A percentile compares a stretch with the other conserved stretches of the same genome.
These are phyloP conservation scores for Celoporthe dispersa DNA, from an alignment of 2,329 filamentous ascomycete species.

Conservation along the genomic window DNA sequence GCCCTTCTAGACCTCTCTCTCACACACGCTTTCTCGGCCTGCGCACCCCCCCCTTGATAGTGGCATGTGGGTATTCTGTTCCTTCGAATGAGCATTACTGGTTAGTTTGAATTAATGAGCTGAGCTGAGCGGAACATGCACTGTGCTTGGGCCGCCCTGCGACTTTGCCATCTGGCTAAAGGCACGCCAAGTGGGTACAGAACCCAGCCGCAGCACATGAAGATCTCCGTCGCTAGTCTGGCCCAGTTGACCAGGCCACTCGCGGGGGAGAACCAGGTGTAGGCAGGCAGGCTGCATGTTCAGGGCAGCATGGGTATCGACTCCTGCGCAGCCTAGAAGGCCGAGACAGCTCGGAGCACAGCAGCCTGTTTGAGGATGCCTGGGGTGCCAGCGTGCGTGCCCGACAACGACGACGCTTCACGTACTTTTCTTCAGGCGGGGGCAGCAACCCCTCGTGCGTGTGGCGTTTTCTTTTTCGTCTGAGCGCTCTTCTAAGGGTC, in stretches of 20 bases:
- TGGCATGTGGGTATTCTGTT: neutral
- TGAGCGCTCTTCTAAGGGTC: neutral
- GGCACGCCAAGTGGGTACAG: conserved; percentile 3
- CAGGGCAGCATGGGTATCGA: neutral
- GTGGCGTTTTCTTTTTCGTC: neutral
- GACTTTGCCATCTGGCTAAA: neutral
- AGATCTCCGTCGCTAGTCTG: neutral
- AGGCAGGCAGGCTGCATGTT: neutral
- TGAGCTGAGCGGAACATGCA: neutral
- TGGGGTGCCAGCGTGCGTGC: too few relatives aligned
- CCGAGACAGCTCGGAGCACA: neutral
- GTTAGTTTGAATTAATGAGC: neutral
- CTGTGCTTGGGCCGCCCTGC: neutral
- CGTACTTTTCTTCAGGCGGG: neutral
- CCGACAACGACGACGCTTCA: neutral
- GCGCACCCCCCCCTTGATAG: neutral
- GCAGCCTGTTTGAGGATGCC: neutral
- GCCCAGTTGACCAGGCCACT: neutral
- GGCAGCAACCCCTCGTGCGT: neutral
- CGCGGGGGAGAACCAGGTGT: neutral
- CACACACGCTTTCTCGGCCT: neutral
- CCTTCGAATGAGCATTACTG: neutral
- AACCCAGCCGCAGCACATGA: neutral
- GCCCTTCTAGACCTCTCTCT: neutral
- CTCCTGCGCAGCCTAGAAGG: neutral